Evolutionary conservation across 2,329 filamentous ascomycete genomes (phyloP), one percentile per base, ranked within the genome.

Genomic region (Xylariales sp.): DNA sequence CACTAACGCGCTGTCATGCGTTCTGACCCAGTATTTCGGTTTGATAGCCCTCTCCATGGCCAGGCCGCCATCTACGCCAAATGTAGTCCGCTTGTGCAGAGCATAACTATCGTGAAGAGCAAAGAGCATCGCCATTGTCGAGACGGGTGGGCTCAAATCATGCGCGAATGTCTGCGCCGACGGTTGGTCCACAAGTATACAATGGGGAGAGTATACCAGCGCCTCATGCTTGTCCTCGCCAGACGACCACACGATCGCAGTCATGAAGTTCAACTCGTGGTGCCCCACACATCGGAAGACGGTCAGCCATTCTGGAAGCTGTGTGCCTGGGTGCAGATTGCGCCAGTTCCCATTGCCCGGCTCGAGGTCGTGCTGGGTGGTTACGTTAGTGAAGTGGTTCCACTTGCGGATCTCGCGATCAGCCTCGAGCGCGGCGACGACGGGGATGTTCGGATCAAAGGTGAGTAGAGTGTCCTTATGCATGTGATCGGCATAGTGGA

Each of bases 121-220:
- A 11, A 47, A 45, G 19, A 52, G 31, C 16, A 52, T 46, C 5
- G 48, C 45, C 3, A 46, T 29, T 15, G 44, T 31, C 3, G 14
- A 5, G 7, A 47, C 12, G 4, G 25, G 15, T 9, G 31, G 37
- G 25, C 12, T 16, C 31, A 18, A 28, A 5, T 24, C 31, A 7
- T 38, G 34, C 5, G 49, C 28, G 10, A 51, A 43, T 3, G 41
- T 25, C 7, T n/a, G 20, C n/a, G 44, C 4, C 9, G 31, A 6
- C 7, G 33, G 31, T 8, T 35, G n/a, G 8, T 41, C 34, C 18
- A 35, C 9, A 7, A 16, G 12, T 11, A 43, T 31, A 6, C 48
- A 48, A n/a, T 49, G 46, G 5, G 50, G 48, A 8, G 37, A 39
- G 16, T 40, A 27, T 33, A 48, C 18, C 10, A 51, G 9, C 29